A percentile compares a stretch with the other conserved stretches of the same genome.
Conservation (phyloP, 441 rosid genomes). For the Viola pubescens region DNA sequence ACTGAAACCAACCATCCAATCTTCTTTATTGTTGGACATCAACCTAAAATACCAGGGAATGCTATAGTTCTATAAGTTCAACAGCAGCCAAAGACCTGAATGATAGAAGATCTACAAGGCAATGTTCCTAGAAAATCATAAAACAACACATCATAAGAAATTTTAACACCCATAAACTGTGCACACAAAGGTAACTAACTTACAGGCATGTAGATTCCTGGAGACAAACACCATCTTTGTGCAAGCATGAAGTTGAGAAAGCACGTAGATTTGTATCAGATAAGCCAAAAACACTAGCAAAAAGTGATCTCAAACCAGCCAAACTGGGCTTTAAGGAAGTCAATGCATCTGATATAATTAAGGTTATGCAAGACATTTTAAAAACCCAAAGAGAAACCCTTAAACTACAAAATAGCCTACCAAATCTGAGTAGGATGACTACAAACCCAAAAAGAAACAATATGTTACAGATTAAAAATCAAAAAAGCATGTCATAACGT, state of each 20-base stretch:
- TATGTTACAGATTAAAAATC: too few species aligned
- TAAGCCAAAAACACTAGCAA: conserved; percentile 50
- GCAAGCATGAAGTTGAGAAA: conserved; percentile 37
- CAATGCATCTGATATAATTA: conserved; percentile 51
- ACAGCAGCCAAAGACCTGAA: background rate
- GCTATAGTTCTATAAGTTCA: too few species aligned
- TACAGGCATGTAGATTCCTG: conserved; percentile 69
- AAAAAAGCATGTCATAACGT: background rate
- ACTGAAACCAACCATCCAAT: too few species aligned
- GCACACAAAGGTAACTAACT: conserved; percentile 28
- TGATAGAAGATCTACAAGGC: background rate
- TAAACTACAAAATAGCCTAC: too few species aligned
- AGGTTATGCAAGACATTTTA: conserved; percentile 21
- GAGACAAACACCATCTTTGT: conserved; percentile 31
- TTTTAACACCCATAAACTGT: background rate
- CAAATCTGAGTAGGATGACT: too few species aligned
- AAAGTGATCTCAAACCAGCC: conserved; percentile 41
- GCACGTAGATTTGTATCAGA: conserved; percentile 26
- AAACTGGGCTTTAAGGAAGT: conserved; percentile 36
- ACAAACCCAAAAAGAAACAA: too few species aligned
- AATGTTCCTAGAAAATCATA: background rate
- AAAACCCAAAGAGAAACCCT: background rate
- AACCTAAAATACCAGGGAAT: too few species aligned
- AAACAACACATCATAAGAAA: background rate
- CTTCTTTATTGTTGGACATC: too few species aligned